Base-by-base conservation (phyloP, 768 basidiomycete genomes). In the Sporobolomyces phaffii region DNA sequence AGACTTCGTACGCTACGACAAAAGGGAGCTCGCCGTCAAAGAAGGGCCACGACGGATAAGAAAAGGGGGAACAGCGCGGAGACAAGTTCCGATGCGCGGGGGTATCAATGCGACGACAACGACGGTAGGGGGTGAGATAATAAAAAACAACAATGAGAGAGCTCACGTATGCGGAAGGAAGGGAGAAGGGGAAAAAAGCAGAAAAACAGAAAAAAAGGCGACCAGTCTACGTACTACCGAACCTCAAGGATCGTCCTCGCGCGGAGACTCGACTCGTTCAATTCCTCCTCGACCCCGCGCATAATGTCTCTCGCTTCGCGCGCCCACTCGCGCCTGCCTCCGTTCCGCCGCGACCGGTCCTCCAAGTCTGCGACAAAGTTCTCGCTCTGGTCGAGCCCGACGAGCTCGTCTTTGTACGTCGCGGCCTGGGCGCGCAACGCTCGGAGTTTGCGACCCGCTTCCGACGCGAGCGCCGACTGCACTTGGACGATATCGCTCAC, bases 401-500 rank as follows among this genome's bases (percentile, higher is more conserved):
- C 36, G 17, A 61, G 10, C 10, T 72, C 70, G 17, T 60, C 63
- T 38, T 49, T 40, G 18, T 56, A 15, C 3, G n/a, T 7, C 3
- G 18, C 22, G 22, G 64, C 61, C 20, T 67, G 65, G 13, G 49
- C 31, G 13, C 43, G 26, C 11, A 91, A 78, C 18, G 88, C 87
- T 53, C 90, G 86, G 45, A 93, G 85, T 78, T 89, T 90, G 43
- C 90, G 83, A 50, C 89, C 89, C 0, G 90, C 87, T 63, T 93
- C 90, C 1, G 89, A 85, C 14, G 88, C 87, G 6, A 86, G 87
- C 1, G 88, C 91, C 14, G 86, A 85, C 73, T 90, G 90, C 54
- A 91, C 89, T 76, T 93, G 90, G 18, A 89, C 87, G 65, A 91
- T 88, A 73, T 93, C 90, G 29, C 87, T 89, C 70, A 91, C 84